Conservation (phyloP, 192 early-diverging fungal genomes). For the Gigaspora rosea region DNA sequence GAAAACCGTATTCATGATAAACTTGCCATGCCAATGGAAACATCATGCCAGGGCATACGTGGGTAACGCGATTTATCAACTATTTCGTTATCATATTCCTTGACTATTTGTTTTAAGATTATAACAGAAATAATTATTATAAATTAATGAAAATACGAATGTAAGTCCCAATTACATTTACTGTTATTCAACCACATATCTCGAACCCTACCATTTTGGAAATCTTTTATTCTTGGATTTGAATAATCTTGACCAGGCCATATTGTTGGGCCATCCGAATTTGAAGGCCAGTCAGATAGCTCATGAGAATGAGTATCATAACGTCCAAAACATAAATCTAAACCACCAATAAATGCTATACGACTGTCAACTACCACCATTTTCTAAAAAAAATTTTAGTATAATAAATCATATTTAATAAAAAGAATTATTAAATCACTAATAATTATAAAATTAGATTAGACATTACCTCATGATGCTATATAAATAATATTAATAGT, state of each 20-base stretch:
- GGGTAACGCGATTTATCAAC: slow-evolving; percentile 51
- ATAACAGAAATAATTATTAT: too few species aligned
- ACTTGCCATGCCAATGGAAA: slow-evolving; percentile 69
- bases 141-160: too few species aligned
- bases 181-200: not conserved
- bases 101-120: slow-evolving; percentile 4
- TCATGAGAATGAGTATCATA: slow-evolving; percentile 80
- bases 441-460: not conserved
- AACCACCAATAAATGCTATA: slow-evolving; percentile 82
- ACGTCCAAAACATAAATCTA: slow-evolving; percentile 84
- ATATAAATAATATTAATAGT: not conserved
- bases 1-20: too few species aligned
- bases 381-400: slow-evolving; percentile 51
- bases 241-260: slow-evolving; percentile 79
- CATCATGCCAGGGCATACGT: slow-evolving; percentile 91
- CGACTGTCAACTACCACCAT: slow-evolving; percentile 77
- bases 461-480: slow-evolving; percentile 3
- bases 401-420: not conserved
- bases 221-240: slow-evolving; percentile 83
- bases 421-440: too few species aligned
- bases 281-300: slow-evolving; percentile 67
- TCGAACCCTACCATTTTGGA: slow-evolving; percentile 44
- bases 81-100: slow-evolving; percentile 33
- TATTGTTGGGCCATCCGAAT: slow-evolving; percentile 36
- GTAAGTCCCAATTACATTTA: too few species aligned